Evolutionary conservation across 2,329 filamentous ascomycete genomes (phyloP).

Genomic region (Aureobasidium musti): DNA sequence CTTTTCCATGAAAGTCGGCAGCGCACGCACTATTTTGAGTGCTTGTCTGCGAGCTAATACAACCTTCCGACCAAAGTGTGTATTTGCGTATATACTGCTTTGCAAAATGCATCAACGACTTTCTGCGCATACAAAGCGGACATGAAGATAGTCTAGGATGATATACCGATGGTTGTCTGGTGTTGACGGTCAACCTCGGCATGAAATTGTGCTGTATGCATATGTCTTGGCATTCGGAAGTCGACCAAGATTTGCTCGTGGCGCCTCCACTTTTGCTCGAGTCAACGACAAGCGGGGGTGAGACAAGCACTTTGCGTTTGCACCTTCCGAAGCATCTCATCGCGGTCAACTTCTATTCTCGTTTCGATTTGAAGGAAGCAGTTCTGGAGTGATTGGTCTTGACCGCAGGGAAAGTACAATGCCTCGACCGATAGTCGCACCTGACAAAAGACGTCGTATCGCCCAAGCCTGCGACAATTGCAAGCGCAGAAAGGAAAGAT

Average conservation of each 20-base stretch:
- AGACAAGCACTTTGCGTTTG: slow-evolving; percentile 12
- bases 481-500: slow-evolving; percentile 55
- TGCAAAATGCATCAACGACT: too few relatives aligned
- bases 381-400: not conserved
- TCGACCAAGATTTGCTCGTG: not conserved
- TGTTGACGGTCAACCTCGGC: not conserved
- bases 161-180: not conserved
- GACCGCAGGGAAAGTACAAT: not conserved
- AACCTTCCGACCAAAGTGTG: too few relatives aligned
- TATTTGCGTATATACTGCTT: too few relatives aligned
- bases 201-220: not conserved
- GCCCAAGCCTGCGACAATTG: slow-evolving; percentile 49
- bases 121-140: too few relatives aligned
- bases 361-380: not conserved
- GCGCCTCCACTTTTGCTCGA: not conserved
- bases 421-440: slow-evolving; percentile 27
- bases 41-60: too few relatives aligned
- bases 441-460: slow-evolving; percentile 32
- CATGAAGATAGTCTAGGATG: too few relatives aligned
- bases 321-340: slow-evolving; percentile 11
- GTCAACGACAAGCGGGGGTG: slow-evolving; percentile 15
- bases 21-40: too few relatives aligned
- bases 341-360: not conserved
- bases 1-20: too few relatives aligned
- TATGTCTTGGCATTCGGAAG: slow-evolving; percentile 13